These are phyloP conservation scores for Plasmopara muralis DNA, from an alignment of 352 stramenopile species.

Conservation along the genomic window DNA sequence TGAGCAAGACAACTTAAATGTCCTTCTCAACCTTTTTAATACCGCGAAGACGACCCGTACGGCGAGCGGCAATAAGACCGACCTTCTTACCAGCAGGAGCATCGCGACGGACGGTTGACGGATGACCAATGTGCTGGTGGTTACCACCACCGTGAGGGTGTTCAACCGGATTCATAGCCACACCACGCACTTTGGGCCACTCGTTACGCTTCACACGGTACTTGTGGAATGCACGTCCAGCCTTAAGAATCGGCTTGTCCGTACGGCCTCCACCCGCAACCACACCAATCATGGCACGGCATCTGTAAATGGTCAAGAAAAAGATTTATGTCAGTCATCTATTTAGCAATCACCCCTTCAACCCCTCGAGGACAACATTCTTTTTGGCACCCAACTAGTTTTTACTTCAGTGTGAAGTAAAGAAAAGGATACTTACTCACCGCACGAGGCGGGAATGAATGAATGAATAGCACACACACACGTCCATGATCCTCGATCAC, in stretches of 20 bases:
- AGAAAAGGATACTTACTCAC: constrained; percentile 76
- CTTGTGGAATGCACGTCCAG: constrained; percentile 97
- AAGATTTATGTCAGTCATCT: constrained; percentile 30
- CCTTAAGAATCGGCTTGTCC: constrained; percentile 99
- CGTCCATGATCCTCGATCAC: constrained; percentile 6
- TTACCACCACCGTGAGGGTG: constrained; percentile 99
- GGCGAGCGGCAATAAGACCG: constrained; percentile 96
- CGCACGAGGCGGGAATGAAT: constrained; percentile 61
- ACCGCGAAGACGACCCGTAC: constrained; percentile 95
- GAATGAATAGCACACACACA: constrained; percentile 34
- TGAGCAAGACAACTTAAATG: constrained; percentile 46
- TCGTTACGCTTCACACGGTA: constrained; percentile 98
- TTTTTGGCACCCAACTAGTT: constrained; percentile 3
- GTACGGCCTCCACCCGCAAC: constrained; percentile 97
- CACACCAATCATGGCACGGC: constrained; percentile 95
- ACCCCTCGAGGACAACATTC: constrained; percentile 5
- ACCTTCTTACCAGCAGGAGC: constrained; percentile 97
- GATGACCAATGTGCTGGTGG: constrained; percentile 99
- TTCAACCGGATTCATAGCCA: constrained; percentile 99
- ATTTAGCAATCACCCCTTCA: background rate
- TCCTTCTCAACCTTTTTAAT: constrained; percentile 96
- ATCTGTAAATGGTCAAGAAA: constrained; percentile 48
- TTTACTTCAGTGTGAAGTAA: background rate
- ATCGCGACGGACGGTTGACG: constrained; percentile 93
- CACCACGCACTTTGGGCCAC: constrained; percentile 98